Evolutionary conservation across 495 filamentous ascomycete species (phyloP).

Genomic region (Thozetella sp.): DNA sequence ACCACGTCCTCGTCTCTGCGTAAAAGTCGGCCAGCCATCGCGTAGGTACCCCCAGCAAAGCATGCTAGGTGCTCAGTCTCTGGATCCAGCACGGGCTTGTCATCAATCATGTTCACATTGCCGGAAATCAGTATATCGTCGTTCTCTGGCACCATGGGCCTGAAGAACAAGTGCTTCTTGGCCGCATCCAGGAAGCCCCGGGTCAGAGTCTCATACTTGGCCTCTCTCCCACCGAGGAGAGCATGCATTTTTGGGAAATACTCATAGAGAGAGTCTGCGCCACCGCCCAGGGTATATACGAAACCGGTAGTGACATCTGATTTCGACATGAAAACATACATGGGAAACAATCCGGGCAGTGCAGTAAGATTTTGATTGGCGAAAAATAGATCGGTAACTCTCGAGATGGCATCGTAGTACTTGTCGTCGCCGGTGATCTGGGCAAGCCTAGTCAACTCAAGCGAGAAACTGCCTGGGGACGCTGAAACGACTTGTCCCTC

Average conservation of each 20-base stretch:
- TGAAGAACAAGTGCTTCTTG: constrained; percentile 68
- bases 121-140: constrained; percentile 69
- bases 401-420: constrained; percentile 83
- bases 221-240: constrained; percentile 27
- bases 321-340: constrained; percentile 26
- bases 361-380: constrained; percentile 63
- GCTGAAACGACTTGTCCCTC: constrained; percentile 49
- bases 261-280: constrained; percentile 87
- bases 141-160: constrained; percentile 55
- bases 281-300: constrained; percentile 71
- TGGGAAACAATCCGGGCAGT: constrained; percentile 63
- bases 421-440: constrained; percentile 78
- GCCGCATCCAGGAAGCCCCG: constrained; percentile 60
- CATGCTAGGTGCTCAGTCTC: constrained; percentile 54
- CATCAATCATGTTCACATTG: constrained; percentile 18
- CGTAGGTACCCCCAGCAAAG: constrained; percentile 86
- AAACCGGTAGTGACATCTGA: constrained; percentile 23
- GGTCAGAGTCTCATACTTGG: constrained; percentile 35
- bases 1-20: constrained; percentile 67
- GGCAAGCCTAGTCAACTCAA: constrained; percentile 84
- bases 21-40: constrained; percentile 74
- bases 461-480: constrained; percentile 72
- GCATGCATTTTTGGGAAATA: constrained; percentile 76
- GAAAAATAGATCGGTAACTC: constrained; percentile 74
- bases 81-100: constrained; percentile 18